Conservation (phyloP, 257 asterid species). For the Cinchona pubescens region DNA sequence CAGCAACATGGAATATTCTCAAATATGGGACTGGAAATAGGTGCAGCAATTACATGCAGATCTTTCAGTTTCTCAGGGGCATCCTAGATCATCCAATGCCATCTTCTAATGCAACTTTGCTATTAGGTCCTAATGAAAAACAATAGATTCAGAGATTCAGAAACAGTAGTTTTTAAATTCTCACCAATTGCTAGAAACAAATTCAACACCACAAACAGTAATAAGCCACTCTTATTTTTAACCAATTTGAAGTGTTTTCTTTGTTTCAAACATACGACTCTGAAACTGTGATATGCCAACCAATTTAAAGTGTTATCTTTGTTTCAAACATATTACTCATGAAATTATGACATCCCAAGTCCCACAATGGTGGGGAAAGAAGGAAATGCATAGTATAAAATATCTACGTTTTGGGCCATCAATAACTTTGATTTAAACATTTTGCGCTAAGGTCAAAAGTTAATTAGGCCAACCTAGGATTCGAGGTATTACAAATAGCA, state of each 20-base stretch:
- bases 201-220: neutral
- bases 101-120: neutral
- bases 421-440: too few relatives aligned
- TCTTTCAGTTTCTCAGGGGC: neutral
- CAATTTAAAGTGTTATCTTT: too few relatives aligned
- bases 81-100: neutral
- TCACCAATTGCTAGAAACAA: neutral
- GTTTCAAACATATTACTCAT: too few relatives aligned
- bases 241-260: neutral
- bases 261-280: neutral
- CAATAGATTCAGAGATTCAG: neutral
- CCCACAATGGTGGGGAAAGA: too few relatives aligned
- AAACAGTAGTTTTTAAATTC: neutral
- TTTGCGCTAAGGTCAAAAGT: too few relatives aligned
- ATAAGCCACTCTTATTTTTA: neutral
- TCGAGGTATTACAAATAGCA: too few relatives aligned
- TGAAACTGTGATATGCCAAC: too few relatives aligned
- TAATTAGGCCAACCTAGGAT: too few relatives aligned
- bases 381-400: too few relatives aligned
- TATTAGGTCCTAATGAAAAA: neutral
- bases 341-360: too few relatives aligned
- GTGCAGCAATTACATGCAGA: too few relatives aligned
- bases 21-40: neutral
- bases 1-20: constrained; percentile 3
- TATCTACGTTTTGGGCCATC: too few relatives aligned